Base-by-base conservation (phyloP, 371 early-diverging fungal genomes). In the Conidiobolus incongruus region DNA sequence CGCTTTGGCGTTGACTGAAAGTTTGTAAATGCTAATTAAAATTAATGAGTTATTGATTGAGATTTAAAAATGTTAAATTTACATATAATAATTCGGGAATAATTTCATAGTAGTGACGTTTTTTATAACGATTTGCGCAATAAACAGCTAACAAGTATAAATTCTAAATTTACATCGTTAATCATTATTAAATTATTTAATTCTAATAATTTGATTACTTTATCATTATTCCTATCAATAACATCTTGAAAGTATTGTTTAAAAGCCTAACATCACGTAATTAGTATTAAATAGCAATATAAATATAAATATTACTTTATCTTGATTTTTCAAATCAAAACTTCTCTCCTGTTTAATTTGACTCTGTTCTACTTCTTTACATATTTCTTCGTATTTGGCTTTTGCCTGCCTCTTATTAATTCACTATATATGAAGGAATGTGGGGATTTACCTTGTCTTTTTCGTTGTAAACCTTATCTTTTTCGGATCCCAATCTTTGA, bases 201-300 rank as follows among this genome's bases (percentile, higher is more conserved):
- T 15, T 15, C 44, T 30, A 8, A 16, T 13, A 17, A n/a, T 33
- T 19, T 15, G 31, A 4, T 13, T 58, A 75, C 81, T 66, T 85
- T 86, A 53, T 65, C 65, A 52, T 80, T 82, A 49, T 81, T 70
- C 59, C 80, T 66, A 30, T 86, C 79, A 7, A 77, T 40, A 21
- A 72, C 62, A 43, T 75, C 77, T 40, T 75, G 66, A 31, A 73
- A 69, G 50, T 70, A 60, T 23, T 62, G 59, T 43, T 55, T 54
- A 52, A 66, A 62, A 31, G 59, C 47, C 65, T 70, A 49, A 35
- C 24, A 10, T 23, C 16, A 3, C 16, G 6, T 11, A 12, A 40
- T 45, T 22, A 10, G 8, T 12, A 13, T 12, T 20, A 39, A 30
- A 24, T 21, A 21, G 4, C 6, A 22, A 23, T 7, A 44, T 19